A percentile compares a stretch with the other conserved stretches of the same genome.
Evolutionary conservation across 1,139 yeast genomes (phyloP).

Genomic region (Hansenula anomala): DNA sequence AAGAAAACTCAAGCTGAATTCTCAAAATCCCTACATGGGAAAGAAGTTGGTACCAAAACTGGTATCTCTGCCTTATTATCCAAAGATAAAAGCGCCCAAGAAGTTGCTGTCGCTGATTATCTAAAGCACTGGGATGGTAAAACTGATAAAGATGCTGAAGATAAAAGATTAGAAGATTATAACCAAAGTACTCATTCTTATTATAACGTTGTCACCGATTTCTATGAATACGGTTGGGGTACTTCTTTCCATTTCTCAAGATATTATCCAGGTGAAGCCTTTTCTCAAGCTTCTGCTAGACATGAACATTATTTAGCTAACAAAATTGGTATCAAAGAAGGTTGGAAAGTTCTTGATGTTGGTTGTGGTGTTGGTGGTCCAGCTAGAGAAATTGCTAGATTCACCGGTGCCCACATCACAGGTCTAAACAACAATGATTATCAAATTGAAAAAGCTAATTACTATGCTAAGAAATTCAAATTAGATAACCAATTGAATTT

Average conservation of each 20-base stretch:
- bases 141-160: constrained; percentile 66
- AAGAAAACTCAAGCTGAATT: constrained; percentile 49
- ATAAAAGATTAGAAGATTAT: constrained; percentile 75
- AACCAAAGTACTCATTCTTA: constrained; percentile 90
- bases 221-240: constrained; percentile 99
- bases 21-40: constrained; percentile 84
- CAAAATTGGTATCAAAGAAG: constrained; percentile 74
- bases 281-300: constrained; percentile 92
- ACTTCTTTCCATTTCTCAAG: constrained; percentile 97
- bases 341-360: constrained; percentile 90
- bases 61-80: constrained; percentile 76
- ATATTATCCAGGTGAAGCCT: constrained; percentile 89
- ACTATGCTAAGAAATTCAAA: constrained; percentile 64
- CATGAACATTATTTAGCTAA: constrained; percentile 94
- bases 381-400: constrained; percentile 91
- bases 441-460: constrained; percentile 89
- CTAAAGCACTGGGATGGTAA: constrained; percentile 97
- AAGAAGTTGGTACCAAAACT: constrained; percentile 52
- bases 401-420: constrained; percentile 80
- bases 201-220: constrained; percentile 94
- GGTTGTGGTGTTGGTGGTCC: constrained; percentile 99
- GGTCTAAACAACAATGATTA: constrained; percentile 97
- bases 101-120: constrained; percentile 83
- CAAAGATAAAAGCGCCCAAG: constrained; percentile 76
- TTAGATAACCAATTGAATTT: constrained; percentile 72